Base-by-base conservation (phyloP, 108 stramenopile species). In the Discostella stelligeroides region DNA sequence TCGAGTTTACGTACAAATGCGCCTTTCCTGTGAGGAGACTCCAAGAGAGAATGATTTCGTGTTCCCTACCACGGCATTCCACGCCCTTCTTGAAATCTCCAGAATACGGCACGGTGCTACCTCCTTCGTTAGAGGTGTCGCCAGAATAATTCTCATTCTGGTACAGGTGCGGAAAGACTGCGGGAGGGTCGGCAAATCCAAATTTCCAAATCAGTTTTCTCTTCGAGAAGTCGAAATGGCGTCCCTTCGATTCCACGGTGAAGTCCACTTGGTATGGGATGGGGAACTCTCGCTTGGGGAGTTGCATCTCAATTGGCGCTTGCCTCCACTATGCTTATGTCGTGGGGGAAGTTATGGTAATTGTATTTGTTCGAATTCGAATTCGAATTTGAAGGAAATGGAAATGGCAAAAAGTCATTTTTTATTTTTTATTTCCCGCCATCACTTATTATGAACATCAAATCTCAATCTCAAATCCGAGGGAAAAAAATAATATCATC, bases 31-130 rank as follows among this genome's bases (percentile, higher is more conserved):
- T 60, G 24, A 80, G 50, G 9, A 83, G 38, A 53, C 51, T 57
- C 82, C 82, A 83, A 23, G 64, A 29, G 21, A 83, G 77, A 43
- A 63, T 53, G 40, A 83, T 54, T 64, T 83, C 82, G 51, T 83
- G 82, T 43, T 83, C 82, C 41, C 75, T 63, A 27, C 82, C 82
- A 12, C 82, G 59, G 62, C 79, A 80, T 25, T 83, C 82, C 24
- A 66, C 56, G 5, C 82, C 82, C 49, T 48, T 76, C 70, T 54
- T 76, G 15, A 46, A 21, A 37, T 27, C 50, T 0, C n/a, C 20
- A n/a, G 57, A 40, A 4, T 37, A 57, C 18, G 56, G 37, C 11
- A 30, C 58, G 9, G 27, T 27, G 41, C 43, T 47, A n/a, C 20
- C 7, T 1, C 21, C 10, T 23, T 30, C 47, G 17, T 17, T 28